These are phyloP conservation scores for Lipomyces starkeyi DNA, from an alignment of 805 yeast genomes.

Conservation along the genomic window DNA sequence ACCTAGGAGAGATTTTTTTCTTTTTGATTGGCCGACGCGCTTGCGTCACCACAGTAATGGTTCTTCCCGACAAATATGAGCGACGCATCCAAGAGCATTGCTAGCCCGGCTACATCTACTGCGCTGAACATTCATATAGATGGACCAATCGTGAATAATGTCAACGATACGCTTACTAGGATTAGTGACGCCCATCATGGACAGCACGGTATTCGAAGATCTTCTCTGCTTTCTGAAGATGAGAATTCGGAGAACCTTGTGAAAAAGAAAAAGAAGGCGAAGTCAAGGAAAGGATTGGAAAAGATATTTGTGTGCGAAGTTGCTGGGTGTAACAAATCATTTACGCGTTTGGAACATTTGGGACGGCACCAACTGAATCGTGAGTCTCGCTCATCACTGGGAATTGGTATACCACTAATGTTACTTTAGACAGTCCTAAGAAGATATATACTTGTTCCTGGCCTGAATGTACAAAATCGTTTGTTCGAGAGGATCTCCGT, in stretches of 20 bases:
- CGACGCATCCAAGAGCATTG: not conserved
- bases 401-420: not conserved
- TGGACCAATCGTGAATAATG: not conserved
- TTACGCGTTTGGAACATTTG: constrained; percentile 42
- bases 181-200: not conserved
- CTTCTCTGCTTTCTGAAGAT: not conserved
- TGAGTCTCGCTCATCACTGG: constrained; percentile 9
- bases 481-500: constrained; percentile 48
- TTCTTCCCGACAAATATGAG: not conserved
- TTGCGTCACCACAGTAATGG: not conserved
- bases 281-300: constrained; percentile 43
- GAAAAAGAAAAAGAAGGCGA: constrained; percentile 22
- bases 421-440: constrained; percentile 42
- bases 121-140: not conserved
- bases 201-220: not conserved
- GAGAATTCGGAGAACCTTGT: not conserved
- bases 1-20: too few relatives aligned
- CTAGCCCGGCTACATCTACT: not conserved
- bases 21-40: not conserved
- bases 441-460: constrained; percentile 45
- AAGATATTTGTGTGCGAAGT: constrained; percentile 43
- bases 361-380: constrained; percentile 42
- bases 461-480: constrained; percentile 45
- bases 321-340: constrained; percentile 39
- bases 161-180: not conserved